Evolutionary conservation across 176 grass and related monocot species (phyloP).

Genomic region (Pharus latifolius): DNA sequence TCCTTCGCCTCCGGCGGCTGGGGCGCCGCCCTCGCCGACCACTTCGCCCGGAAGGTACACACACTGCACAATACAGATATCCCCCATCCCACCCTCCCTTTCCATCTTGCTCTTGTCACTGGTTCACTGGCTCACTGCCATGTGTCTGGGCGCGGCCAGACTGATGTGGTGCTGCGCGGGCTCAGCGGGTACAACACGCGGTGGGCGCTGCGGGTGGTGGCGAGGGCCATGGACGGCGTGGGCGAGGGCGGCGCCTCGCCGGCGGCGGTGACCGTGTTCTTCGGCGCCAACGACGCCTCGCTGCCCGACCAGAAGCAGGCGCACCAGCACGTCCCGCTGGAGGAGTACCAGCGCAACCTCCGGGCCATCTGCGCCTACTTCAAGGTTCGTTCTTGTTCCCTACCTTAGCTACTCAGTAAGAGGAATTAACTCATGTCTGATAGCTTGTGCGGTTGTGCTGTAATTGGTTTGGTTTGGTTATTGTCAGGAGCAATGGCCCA

Average conservation of each 20-base stretch:
- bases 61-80: not conserved
- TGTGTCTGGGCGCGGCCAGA: too few relatives aligned
- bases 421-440: not conserved
- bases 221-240: conserved; percentile 44
- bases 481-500: conserved; percentile 58
- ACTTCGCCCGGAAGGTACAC: conserved; percentile 37
- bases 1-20: conserved; percentile 68
- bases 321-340: conserved; percentile 67
- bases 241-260: conserved; percentile 16
- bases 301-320: conserved; percentile 37
- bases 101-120: not conserved
- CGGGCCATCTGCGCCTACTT: conserved; percentile 49
- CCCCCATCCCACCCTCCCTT: not conserved
- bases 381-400: conserved; percentile 34
- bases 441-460: not conserved
- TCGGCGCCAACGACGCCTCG: conserved; percentile 81
- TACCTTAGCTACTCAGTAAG: not conserved
- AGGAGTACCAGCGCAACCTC: conserved; percentile 73
- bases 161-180: conserved; percentile 80
- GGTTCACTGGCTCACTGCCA: too few relatives aligned
- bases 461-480: not conserved
- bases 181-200: conserved; percentile 86
- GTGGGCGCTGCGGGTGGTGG: conserved; percentile 60
- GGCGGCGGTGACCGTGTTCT: conserved; percentile 65
- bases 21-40: conserved; percentile 57